Percentiles rank a stretch among this genome's conserved stretches.
Conservation (phyloP, 192 early-diverging fungal species). For the Allomyces macrogynus region DNA sequence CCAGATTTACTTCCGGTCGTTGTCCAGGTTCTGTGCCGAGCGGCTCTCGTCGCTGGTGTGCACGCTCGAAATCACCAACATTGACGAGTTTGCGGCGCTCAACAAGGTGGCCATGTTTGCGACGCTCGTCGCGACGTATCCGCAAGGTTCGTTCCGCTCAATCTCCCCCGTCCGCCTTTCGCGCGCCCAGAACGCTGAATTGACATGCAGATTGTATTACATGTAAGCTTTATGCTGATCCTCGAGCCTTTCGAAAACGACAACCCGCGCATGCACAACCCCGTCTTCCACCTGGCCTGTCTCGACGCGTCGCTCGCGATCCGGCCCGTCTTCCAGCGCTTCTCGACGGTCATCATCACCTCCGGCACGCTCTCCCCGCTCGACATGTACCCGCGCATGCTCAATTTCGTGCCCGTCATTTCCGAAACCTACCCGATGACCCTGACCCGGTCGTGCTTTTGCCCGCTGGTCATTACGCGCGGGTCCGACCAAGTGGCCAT, state of each 20-base stretch:
- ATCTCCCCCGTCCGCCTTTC: too few relatives aligned
- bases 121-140: conserved; percentile 86
- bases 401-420: conserved; percentile 71
- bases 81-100: conserved; percentile 67
- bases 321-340: conserved; percentile 86
- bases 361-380: conserved; percentile 98
- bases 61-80: conserved; percentile 79
- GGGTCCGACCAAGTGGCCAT: conserved; percentile 97
- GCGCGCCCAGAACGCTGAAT: too few relatives aligned
- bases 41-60: conserved; percentile 71
- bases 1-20: too few relatives aligned
- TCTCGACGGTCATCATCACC: conserved; percentile 89
- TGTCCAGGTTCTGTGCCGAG: conserved; percentile 63
- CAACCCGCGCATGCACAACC: conserved; percentile 76
- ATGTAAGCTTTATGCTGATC: conserved; percentile 77
- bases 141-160: conserved; percentile 35
- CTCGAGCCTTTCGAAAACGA: conserved; percentile 96
- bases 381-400: conserved; percentile 90
- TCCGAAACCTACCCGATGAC: conserved; percentile 94
- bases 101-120: conserved; percentile 80
- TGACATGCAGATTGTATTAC: too few relatives aligned
- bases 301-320: conserved; percentile 93
- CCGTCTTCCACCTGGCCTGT: conserved; percentile 79
- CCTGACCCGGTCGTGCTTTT: conserved; percentile 79
- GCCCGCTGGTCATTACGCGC: conserved; percentile 88